Evolutionary conservation across 2,329 filamentous ascomycete genomes (phyloP), one percentile per base, ranked within the genome.

Genomic region (Ilyonectria destructans): DNA sequence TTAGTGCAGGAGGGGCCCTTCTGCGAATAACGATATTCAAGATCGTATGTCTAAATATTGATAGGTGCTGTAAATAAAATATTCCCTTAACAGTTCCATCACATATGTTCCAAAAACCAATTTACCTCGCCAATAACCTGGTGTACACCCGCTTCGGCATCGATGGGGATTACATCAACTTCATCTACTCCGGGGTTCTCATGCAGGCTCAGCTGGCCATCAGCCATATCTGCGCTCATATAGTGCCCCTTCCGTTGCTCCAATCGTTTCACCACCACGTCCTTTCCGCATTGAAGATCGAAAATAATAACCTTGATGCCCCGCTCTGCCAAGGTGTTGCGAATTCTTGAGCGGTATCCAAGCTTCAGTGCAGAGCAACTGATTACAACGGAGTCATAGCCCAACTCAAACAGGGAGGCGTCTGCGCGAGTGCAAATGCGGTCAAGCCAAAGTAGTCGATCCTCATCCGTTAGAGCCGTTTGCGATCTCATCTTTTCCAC

Each of bases 281-380:
- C 77, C 4, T 69, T 49, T 6, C 66, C 66, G 3, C 74, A 75
- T 60, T 84, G 80, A 4, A 85, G 69, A 60, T 83, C 77, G 6
- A 84, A 40, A 64, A 84, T 83, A 0, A 80, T 67, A 3, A 79
- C 71, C 2, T 71, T 62, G 15, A 77, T 60, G 1, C 68, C 73
- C 2, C 72, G 65, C 13, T 62, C 35, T 4, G 75, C 56, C 2
- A 75, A 46, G 9, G 56, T 45, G 10, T 70, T 57, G 6, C 81
- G 70, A 2, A 84, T 73, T 12, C 72, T 67, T 19, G 80, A 74
- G 2, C 82, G 77, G 59, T 83, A 82, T 0, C 65, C 49, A 13
- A 66, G 68, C 49, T 77, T 79, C 52, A 84, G 71, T 1, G 81
- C 81, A 9, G 82, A 84, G 70, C 82, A 85, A 19, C 80, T 82